Evolutionary conservation across 441 rosid genomes (phyloP).

Genomic region (Geranium incanum): DNA sequence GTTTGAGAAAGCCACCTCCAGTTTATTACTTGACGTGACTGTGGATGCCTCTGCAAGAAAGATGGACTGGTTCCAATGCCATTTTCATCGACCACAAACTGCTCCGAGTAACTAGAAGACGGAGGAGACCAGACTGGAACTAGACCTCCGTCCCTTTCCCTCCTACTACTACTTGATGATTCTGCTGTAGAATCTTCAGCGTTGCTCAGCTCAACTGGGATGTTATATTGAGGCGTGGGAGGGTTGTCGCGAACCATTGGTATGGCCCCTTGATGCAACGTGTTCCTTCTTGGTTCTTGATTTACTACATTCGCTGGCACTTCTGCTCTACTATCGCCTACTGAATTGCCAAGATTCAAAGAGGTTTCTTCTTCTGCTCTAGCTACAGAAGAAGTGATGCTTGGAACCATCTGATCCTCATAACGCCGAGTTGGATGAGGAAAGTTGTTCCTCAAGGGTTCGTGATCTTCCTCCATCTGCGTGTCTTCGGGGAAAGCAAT

Average conservation of each 20-base stretch:
- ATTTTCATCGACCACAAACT: conserved; percentile 64
- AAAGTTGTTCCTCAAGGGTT: conserved; percentile 50
- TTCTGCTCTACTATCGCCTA: conserved; percentile 63
- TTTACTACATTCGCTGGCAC: conserved; percentile 58
- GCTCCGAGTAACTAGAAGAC: conserved; percentile 63
- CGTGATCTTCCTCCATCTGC: conserved; percentile 67
- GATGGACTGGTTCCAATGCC: conserved; percentile 65
- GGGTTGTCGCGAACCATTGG: conserved; percentile 32
- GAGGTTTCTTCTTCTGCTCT: conserved; percentile 75
- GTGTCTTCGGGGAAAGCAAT: conserved; percentile 71
- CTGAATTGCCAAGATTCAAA: conserved; percentile 37
- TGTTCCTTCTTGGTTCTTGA: conserved; percentile 47
- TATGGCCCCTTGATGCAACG: conserved; percentile 28
- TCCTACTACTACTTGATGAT: conserved; percentile 64
- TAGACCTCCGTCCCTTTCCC: conserved; percentile 82
- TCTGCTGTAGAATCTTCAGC: conserved; percentile 84
- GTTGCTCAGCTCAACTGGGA: conserved; percentile 33
- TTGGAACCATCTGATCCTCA: conserved; percentile 96
- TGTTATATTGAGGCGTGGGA: conserved; percentile 32
- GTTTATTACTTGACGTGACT: conserved; percentile 67
- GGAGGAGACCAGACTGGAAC: conserved; percentile 92
- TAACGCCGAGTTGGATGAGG: conserved; percentile 37
- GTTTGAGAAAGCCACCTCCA: conserved; percentile 89
- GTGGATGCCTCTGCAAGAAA: conserved; percentile 74
- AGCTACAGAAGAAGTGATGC: conserved; percentile 67